Conservation (phyloP, 2,329 filamentous ascomycete genomes). For the Claviceps paspali region DNA sequence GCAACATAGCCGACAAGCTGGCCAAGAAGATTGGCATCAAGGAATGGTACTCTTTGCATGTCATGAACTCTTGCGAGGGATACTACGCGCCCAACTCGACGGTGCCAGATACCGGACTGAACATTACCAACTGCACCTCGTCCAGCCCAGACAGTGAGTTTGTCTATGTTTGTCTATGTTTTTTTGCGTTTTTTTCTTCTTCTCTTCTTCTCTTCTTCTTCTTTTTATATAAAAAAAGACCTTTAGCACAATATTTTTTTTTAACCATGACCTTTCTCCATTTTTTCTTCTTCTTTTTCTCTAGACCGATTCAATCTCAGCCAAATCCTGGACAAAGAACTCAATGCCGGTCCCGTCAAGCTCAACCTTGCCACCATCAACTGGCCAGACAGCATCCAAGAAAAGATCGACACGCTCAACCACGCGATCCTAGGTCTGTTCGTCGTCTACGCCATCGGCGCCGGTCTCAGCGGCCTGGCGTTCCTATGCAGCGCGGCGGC, state of each 20-base stretch:
- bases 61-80: slow-evolving; percentile 32
- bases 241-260: too few relatives aligned
- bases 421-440: slow-evolving; percentile 30
- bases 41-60: slow-evolving; percentile 36
- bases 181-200: neutral
- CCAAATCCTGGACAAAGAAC: slow-evolving; percentile 28
- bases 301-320: slow-evolving; percentile 31
- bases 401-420: slow-evolving; percentile 35
- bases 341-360: slow-evolving; percentile 27
- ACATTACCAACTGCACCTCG: slow-evolving; percentile 29
- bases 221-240: too few relatives aligned
- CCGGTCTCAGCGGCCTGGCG: slow-evolving; percentile 26
- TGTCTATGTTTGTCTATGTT: too few relatives aligned
- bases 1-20: slow-evolving; percentile 24
- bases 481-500: slow-evolving; percentile 24
- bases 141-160: slow-evolving; percentile 4
- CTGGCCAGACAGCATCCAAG: slow-evolving; percentile 27
- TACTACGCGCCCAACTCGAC: slow-evolving; percentile 29
- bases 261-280: neutral
- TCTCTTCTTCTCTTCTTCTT: neutral
- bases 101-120: slow-evolving; percentile 19
- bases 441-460: slow-evolving; percentile 31
- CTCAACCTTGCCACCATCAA: slow-evolving; percentile 30
- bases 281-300: neutral
- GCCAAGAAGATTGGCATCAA: slow-evolving; percentile 29